Evolutionary conservation across 345 rosid genomes (phyloP), one percentile per base, ranked within the genome.

Genomic region (Salix udensis): DNA sequence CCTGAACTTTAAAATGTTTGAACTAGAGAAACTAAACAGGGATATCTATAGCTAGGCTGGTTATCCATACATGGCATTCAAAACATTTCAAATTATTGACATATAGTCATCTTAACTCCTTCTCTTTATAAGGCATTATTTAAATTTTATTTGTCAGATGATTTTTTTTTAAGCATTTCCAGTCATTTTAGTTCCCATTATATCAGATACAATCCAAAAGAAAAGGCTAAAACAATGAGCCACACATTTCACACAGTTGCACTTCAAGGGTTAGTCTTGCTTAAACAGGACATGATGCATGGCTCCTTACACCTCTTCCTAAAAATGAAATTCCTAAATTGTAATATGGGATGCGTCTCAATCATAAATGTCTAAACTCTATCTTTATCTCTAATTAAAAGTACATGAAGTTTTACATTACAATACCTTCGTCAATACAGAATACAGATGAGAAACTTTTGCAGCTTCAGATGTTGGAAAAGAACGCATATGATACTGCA

Each of bases 351-450:
- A 60, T 23, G 23, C 3, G 7, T 15, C 24, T 24, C 42, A 13
- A 31, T 75, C 4, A 23, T 37, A 21, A 52, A 2, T 5, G 65
- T 44, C 21, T 31, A 23, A n/a, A 62, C n/a, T 24, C 48, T 7
- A n/a, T 67, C 62, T 28, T 39, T 55, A 67, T 26, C 26, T 72
- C 71, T 40, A 24, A 6, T n/a, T 11, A 39, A 72, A 46, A 37
- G 55, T 60, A 30, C 15, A n/a, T 36, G 46, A 60, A 8, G 5
- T 36, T 50, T 10, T 40, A 40, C 9, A 48, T 13, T 50, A 55
- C 30, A 40, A 4, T 80, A 96, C 99, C 97, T 86, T 79, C 31
- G 81, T 84, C 67, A 93, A 62, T 48, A 87, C 84, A 76, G 84
- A 87, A 70, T 84, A 84, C 65, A 93, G 76, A 28, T 77, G 40